Conservation (phyloP, 768 basidiomycete species). For the Floccularia luteovirens region DNA sequence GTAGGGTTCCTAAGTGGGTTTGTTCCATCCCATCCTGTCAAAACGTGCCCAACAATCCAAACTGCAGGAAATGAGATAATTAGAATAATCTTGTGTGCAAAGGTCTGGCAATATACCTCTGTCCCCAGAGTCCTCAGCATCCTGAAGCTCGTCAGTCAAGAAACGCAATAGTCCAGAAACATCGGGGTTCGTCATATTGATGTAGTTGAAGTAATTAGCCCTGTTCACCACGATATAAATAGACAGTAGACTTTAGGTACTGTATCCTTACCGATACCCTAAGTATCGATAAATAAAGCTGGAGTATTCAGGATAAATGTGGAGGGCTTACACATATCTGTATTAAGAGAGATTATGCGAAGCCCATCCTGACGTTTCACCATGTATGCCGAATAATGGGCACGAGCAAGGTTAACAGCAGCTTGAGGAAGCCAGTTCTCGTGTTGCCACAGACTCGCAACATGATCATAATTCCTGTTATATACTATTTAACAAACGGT, state of each 20-base stretch:
- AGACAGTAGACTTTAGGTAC: not conserved
- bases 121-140: slow-evolving; percentile 70
- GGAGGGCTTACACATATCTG: slow-evolving; percentile 56
- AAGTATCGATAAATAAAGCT: slow-evolving; percentile 4
- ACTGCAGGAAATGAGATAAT: slow-evolving; percentile 33
- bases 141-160: slow-evolving; percentile 71
- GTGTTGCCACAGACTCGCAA: slow-evolving; percentile 63
- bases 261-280: slow-evolving; percentile 27
- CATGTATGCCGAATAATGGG: slow-evolving; percentile 71
- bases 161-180: slow-evolving; percentile 72
- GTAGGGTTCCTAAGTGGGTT: slow-evolving; percentile 60
- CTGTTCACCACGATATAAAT: slow-evolving; percentile 16
- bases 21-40: slow-evolving; percentile 54
- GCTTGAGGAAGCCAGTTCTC: slow-evolving; percentile 61
- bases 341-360: slow-evolving; percentile 68
- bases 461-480: slow-evolving; percentile 69
- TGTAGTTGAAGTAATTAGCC: slow-evolving; percentile 70
- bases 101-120: slow-evolving; percentile 35
- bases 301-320: not conserved
- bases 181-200: slow-evolving; percentile 65
- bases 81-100: slow-evolving; percentile 39
- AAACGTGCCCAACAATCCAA: slow-evolving; percentile 47
- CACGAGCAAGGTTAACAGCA: slow-evolving; percentile 46
- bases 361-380: slow-evolving; percentile 60
- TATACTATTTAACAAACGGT: too few relatives aligned